Evolutionary conservation across 2,329 filamentous ascomycete species (phyloP), one percentile per base, ranked within the genome.

Genomic region (Aspergillaceae sp.): DNA sequence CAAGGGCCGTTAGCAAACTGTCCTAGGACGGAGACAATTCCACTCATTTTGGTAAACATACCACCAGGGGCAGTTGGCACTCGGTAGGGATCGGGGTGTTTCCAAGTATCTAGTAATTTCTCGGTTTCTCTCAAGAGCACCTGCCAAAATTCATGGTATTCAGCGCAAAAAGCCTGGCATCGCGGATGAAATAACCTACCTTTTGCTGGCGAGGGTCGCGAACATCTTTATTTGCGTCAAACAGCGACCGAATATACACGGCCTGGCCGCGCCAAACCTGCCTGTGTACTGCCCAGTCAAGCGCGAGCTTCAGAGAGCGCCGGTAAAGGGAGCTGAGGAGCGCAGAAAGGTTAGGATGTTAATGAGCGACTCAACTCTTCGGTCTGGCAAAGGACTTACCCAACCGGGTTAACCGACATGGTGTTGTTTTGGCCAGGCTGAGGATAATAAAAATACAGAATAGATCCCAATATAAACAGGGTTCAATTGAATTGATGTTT

Each of bases 231-330:
- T 98, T 97, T 48, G 88, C 88, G 67, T 98, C 92, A 65, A 97
- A 98, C 9, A 97, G 78, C 34, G 86, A 89, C 59, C 92, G 84
- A 60, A 98, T 94, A 69, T 98, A 97, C 53, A 97, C 74, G 30
- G 92, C 92, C 70, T 97, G 92, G 51, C 91, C 90, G 59, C 92
- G 85, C 91, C 92, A 98, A 51, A 96, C 73, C 61, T 91, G 82
- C 56, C 92, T 81, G 66, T 96, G 87, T 52, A 97, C 89, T 48
- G 88, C 82, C 92, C 92, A 98, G 74, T 96, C 89, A 55, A 97
- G 82, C 37, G 92, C 79, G 54, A 96, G 82, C 77, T 96, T 96
- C 64, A 98, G 71, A 28, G 89, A 89, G 58, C 89, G 87, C 64
- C 91, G 84, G 71, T 98, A 98, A 50, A 98, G 84, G 51, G 75